Evolutionary conservation across 352 stramenopile species (phyloP), one percentile per base, ranked within the genome.

Genomic region (Elongisporangium anandrum): DNA sequence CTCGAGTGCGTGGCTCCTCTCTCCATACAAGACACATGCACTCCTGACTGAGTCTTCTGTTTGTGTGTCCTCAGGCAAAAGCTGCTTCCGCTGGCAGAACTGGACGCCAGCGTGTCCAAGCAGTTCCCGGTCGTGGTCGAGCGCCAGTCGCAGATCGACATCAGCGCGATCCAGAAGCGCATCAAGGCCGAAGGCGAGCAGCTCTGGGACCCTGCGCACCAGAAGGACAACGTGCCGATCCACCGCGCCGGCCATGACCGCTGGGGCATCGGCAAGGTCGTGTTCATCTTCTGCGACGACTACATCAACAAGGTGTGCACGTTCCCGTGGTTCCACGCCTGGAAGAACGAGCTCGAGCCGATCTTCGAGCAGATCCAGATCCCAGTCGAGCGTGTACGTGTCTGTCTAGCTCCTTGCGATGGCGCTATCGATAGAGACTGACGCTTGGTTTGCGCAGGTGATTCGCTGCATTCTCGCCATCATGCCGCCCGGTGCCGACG

Each of bases 261-360:
- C 47, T 99, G 97, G 96, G 97, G 97, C 56, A 99, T 99, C 61
- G 89, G 92, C 69, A 99, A 99, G 71, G 96, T 99, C 61, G 90
- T 98, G 12, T 95, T 99, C 58, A 80, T 99, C 50, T 99, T 99
- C 79, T 98, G 92, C 65, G 97, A 99, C 80, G 97, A 99, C 78
- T 99, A 99, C 70, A 78, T 99, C 39, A 87, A 94, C 64, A 86
- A 85, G 22, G 89, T 98, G 26, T 99, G 98, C 73, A 88, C 88
- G 20, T 92, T 99, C 52, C 97, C 97, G 16, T 99, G 91, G 86
- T 98, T 93, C 65, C 77, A 97, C 67, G 56, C 77, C 16, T 96
- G 85, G 86, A 81, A 86, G 52, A 61, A 60, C 57, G 78, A 94
- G 57, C 71, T 95, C 20, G 65, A 72, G 52, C 88, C 91, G 7